Percentiles rank a stretch among this genome's conserved stretches.
These are phyloP conservation scores for Chlamydomonas sphaeroides DNA, from an alignment of 139 green algal species.

Conservation along the genomic window DNA sequence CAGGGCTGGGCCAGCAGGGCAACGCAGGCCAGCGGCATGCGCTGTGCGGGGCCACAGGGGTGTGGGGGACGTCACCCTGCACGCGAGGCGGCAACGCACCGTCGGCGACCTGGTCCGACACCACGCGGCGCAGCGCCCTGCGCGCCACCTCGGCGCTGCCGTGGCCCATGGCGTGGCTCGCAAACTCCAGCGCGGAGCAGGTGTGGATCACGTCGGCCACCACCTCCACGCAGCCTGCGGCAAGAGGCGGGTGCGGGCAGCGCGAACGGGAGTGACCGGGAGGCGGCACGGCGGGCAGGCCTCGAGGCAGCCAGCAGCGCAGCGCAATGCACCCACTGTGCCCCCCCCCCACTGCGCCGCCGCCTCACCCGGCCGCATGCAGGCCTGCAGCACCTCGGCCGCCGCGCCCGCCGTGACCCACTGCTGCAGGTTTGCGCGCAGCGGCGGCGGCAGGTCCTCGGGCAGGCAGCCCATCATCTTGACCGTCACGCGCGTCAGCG, in stretches of 20 bases:
- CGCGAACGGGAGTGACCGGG: not conserved
- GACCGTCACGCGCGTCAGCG: slow-evolving; percentile 17
- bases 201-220: slow-evolving; percentile 26
- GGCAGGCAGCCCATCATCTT: slow-evolving; percentile 43
- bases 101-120: not conserved
- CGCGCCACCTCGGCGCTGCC: not conserved
- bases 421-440: slow-evolving; percentile 33
- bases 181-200: not conserved
- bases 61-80: too few species aligned
- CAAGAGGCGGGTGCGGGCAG: too few species aligned
- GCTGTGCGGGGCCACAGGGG: too few species aligned
- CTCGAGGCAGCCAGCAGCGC: too few species aligned
- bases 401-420: not conserved
- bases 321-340: too few species aligned
- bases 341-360: too few species aligned
- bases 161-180: not conserved
- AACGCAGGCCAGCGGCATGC: too few species aligned
- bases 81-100: slow-evolving; percentile 2
- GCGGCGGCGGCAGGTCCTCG: slow-evolving; percentile 11
- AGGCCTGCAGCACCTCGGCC: slow-evolving; percentile 35
- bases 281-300: too few species aligned
- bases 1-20: too few species aligned
- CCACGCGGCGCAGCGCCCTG: not conserved
- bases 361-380: slow-evolving; percentile 29
- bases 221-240: slow-evolving; percentile 28